These are phyloP conservation scores for Cyphellophora europaea DNA, from an alignment of 2,329 filamentous ascomycete genomes.

Conservation along the genomic window DNA sequence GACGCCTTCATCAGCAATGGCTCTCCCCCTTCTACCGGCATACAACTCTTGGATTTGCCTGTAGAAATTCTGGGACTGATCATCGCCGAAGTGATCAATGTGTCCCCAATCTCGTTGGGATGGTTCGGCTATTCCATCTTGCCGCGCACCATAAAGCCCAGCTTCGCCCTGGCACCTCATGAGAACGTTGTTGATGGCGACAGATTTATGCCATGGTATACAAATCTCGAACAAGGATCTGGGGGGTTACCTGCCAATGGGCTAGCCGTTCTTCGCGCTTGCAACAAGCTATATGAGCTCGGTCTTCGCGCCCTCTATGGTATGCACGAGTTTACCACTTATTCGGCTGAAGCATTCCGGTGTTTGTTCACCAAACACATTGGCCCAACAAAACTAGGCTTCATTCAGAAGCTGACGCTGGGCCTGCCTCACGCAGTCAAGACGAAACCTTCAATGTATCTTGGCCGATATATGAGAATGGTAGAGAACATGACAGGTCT, in stretches of 20 bases:
- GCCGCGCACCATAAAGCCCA: no score
- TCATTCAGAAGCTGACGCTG: background rate
- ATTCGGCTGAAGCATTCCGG: background rate
- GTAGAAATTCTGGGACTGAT: no score
- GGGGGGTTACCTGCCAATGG: background rate
- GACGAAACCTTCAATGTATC: background rate
- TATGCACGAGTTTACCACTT: background rate
- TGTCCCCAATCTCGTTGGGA: no score
- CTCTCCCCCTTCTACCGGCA: no score
- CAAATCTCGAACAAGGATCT: background rate
- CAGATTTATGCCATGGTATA: background rate
- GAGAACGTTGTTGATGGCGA: background rate
- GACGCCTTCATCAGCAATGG: no score
- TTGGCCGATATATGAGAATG: background rate
- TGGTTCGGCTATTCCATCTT: no score
- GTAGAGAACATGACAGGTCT: background rate
- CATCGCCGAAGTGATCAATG: no score
- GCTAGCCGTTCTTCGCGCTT: background rate
- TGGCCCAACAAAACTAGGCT: background rate
- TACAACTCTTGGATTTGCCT: no score
- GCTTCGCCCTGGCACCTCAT: no score
- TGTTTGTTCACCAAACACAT: background rate
- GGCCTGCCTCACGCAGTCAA: background rate
- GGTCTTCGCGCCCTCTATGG: background rate
- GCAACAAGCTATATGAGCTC: background rate